Conservation (phyloP, 306 rosid genomes). For the Vigna angularis region DNA sequence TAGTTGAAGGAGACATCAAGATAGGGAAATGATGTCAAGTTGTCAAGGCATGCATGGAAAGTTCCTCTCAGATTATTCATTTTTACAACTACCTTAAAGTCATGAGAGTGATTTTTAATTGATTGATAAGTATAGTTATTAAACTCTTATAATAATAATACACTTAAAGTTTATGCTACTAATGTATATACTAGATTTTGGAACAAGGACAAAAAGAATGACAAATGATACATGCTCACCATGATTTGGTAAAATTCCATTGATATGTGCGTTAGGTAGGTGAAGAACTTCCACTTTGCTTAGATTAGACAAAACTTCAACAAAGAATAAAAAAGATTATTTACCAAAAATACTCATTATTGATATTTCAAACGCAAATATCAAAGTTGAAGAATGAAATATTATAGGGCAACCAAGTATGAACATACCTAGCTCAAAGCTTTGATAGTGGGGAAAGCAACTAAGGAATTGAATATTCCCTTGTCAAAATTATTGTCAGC, state of each 20-base stretch:
- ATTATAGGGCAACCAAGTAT: not conserved
- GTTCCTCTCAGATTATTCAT: not conserved
- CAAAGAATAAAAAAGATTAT: not conserved
- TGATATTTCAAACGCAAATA: not conserved
- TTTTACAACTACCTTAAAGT: too few relatives aligned
- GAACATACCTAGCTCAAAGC: not conserved
- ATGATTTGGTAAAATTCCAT: not conserved
- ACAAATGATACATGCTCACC: not conserved
- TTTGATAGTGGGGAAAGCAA: not conserved
- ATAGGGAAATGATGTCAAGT: slow-evolving; percentile 1
- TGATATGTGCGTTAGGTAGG: not conserved
- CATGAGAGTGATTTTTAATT: too few relatives aligned
- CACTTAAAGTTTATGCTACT: not conserved
- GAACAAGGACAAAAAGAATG: not conserved
- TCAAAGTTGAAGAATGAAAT: not conserved
- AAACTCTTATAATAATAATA: not conserved
- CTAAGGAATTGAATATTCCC: not conserved
- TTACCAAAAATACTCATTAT: not conserved
- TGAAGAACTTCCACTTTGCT: slow-evolving; percentile 7
- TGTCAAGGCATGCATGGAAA: slow-evolving; percentile 1
- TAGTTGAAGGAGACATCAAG: not conserved
- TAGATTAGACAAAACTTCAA: slow-evolving; percentile 7
- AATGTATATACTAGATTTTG: not conserved
- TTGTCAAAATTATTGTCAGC: not conserved
- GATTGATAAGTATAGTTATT: too few relatives aligned